A percentile compares a stretch with the other conserved stretches of the same genome.
phyloP scores from a whole-genome alignment of 352 stramenopile species.

The Saprolegnia diclina region DNA sequence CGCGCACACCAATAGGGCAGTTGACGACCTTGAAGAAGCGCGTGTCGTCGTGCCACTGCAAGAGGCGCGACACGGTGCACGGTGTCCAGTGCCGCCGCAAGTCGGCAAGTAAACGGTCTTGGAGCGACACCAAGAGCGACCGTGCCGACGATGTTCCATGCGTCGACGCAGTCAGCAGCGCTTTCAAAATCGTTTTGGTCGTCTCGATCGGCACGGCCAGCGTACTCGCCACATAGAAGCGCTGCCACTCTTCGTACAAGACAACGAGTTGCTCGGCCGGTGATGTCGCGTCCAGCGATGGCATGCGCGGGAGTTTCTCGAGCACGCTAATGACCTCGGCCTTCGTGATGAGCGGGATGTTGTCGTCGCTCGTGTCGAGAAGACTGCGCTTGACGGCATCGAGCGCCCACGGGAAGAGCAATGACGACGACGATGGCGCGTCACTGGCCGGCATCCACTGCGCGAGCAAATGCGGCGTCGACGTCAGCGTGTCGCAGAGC shows the following conservation, averaged over 20 bases:
- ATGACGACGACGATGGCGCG: background rate
- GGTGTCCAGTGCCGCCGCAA: background rate
- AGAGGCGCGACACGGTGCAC: background rate
- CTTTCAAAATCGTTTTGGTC: constrained; percentile 15
- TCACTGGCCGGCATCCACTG: constrained; percentile 9
- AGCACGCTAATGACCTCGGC: constrained; percentile 1
- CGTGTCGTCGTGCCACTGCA: constrained; percentile 6
- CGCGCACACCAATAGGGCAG: constrained; percentile 22
- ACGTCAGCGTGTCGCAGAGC: background rate
- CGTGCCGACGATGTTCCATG: background rate
- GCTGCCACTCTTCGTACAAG: constrained; percentile 21
- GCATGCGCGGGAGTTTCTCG: background rate
- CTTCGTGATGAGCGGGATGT: background rate
- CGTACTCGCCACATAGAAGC: background rate
- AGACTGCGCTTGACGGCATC: constrained; percentile 10
- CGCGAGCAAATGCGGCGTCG: background rate
- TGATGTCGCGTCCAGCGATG: background rate
- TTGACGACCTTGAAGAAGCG: constrained; percentile 25
- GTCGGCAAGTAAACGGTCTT: background rate
- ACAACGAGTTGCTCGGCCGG: constrained; percentile 19
- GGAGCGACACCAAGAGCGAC: background rate
- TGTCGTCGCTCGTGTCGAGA: background rate
- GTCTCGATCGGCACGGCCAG: background rate
- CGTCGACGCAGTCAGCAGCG: background rate
- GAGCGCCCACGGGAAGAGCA: constrained; percentile 13